These are phyloP conservation scores for Exutisphaerella laricina DNA, from an alignment of 2,329 filamentous ascomycete genomes.

Conservation along the genomic window DNA sequence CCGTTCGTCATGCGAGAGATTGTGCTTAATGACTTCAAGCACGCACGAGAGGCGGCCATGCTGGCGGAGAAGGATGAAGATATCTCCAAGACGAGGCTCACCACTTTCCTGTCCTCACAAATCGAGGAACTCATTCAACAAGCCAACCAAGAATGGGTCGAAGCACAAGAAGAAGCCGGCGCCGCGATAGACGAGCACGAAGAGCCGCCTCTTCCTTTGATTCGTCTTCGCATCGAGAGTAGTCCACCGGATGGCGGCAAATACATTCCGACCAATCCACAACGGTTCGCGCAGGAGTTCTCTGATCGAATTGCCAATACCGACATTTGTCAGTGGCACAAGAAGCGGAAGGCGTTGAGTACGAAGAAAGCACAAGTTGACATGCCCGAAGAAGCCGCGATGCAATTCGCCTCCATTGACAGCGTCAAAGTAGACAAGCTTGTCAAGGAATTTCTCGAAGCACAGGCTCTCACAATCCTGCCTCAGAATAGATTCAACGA, in stretches of 20 bases:
- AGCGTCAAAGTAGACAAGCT: slow-evolving; percentile 82
- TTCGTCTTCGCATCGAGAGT: slow-evolving; percentile 87
- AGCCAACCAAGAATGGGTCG: slow-evolving; percentile 73
- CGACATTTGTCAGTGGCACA: slow-evolving; percentile 88
- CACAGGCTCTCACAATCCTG: slow-evolving; percentile 85
- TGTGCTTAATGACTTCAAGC: slow-evolving; percentile 65
- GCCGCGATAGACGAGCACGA: slow-evolving; percentile 47
- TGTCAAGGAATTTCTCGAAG: slow-evolving; percentile 78
- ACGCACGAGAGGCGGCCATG: slow-evolving; percentile 70
- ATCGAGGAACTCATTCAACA: slow-evolving; percentile 84
- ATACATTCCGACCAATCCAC: slow-evolving; percentile 90
- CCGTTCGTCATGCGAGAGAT: slow-evolving; percentile 88
- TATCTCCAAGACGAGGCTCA: slow-evolving; percentile 61
- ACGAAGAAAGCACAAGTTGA: slow-evolving; percentile 49
- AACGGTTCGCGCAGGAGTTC: slow-evolving; percentile 91
- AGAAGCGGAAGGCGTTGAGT: slow-evolving; percentile 65
- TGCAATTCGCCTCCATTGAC: slow-evolving; percentile 50
- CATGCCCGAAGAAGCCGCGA: slow-evolving; percentile 58
- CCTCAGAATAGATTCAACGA: slow-evolving; percentile 91
- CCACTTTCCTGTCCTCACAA: slow-evolving; percentile 65
- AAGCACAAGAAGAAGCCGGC: slow-evolving; percentile 59
- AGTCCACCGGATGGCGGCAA: slow-evolving; percentile 76
- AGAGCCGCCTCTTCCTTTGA: slow-evolving; percentile 70
- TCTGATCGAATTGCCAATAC: slow-evolving; percentile 85
- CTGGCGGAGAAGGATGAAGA: slow-evolving; percentile 63